phyloP scores from a whole-genome alignment of 129 eudicot species.

The Pittosporum tobira region DNA sequence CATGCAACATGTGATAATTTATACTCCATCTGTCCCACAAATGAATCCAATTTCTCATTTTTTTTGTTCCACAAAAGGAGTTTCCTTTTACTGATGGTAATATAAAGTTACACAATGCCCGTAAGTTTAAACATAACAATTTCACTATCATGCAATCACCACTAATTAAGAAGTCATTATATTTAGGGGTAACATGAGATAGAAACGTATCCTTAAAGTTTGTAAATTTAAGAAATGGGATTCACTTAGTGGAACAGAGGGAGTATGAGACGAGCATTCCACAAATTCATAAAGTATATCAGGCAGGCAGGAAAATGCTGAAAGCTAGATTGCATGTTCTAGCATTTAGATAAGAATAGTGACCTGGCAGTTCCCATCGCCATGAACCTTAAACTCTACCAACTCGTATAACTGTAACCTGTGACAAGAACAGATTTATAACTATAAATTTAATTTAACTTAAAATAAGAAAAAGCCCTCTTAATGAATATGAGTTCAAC shows the following conservation, averaged over 20 bases:
- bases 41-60: too few species aligned
- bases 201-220: too few species aligned
- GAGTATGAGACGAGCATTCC: background rate
- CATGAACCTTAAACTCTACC: slow-evolving; percentile 74
- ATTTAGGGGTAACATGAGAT: too few species aligned
- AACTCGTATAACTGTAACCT: slow-evolving; percentile 78
- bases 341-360: slow-evolving; percentile 15
- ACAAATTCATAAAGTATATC: background rate
- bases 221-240: too few species aligned
- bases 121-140: too few species aligned
- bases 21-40: too few species aligned
- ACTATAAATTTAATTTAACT: background rate
- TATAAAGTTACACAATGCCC: too few species aligned
- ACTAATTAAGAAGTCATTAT: too few species aligned
- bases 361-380: slow-evolving; percentile 97
- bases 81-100: too few species aligned
- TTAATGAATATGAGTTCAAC: background rate
- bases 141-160: too few species aligned
- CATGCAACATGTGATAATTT: too few species aligned
- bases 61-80: too few species aligned
- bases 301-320: slow-evolving; percentile 1
- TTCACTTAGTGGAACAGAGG: background rate
- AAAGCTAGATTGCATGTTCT: background rate
- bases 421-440: slow-evolving; percentile 9
- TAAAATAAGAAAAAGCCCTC: background rate